A percentile compares a stretch with the other conserved stretches of the same genome.
These are phyloP conservation scores for Barnettozyma vustinii DNA, from an alignment of 805 yeast genomes.

Conservation along the genomic window DNA sequence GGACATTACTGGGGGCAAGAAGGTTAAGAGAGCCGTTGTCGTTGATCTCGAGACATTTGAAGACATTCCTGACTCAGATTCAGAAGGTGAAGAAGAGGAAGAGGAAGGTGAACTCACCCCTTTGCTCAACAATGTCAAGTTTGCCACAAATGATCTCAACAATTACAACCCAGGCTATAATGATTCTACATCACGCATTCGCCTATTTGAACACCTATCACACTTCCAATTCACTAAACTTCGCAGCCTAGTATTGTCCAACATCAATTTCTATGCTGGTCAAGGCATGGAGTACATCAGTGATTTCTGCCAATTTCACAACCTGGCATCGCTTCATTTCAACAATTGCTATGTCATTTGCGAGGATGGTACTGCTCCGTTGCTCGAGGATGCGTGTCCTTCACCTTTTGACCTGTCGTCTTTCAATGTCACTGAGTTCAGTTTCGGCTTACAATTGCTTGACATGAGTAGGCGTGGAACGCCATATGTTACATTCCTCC, in stretches of 20 bases:
- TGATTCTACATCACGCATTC: background rate
- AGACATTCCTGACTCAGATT: conserved; percentile 1
- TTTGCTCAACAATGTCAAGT: background rate
- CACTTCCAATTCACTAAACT: background rate
- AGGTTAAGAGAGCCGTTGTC: background rate
- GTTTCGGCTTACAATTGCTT: background rate
- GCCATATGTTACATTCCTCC: background rate
- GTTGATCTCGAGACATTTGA: conserved; percentile 5
- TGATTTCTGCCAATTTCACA: background rate
- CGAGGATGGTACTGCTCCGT: background rate
- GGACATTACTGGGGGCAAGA: background rate
- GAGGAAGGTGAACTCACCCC: conserved; percentile 3
- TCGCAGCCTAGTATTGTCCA: background rate
- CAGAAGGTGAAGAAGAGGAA: background rate
- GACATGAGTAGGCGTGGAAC: conserved; percentile 1
- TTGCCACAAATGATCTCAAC: background rate
- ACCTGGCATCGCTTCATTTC: background rate
- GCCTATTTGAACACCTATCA: background rate
- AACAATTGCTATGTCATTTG: conserved; percentile 4
- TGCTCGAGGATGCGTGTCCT: background rate
- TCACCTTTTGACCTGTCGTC: background rate
- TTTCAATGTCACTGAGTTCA: background rate
- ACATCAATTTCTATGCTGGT: conserved; percentile 1
- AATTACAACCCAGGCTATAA: conserved; percentile 1
- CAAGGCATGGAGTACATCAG: conserved; percentile 1